Conservation (phyloP, 306 rosid genomes). For the Delonix regia region DNA sequence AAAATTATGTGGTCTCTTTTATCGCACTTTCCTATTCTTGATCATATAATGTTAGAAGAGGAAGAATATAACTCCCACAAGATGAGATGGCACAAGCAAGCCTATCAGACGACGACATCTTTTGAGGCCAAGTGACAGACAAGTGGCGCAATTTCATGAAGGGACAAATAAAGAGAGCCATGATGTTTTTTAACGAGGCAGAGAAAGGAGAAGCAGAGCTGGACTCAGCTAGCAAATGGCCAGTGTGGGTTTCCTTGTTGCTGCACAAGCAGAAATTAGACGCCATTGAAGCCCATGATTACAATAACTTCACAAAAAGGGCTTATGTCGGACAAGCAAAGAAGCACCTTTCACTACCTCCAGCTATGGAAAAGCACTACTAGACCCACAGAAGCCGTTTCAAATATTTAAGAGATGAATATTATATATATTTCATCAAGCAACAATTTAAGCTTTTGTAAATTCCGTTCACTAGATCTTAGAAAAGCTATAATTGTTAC, state of each 20-base stretch:
- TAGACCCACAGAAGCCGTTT: constrained; percentile 54
- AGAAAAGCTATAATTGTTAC: constrained; percentile 23
- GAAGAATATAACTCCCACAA: constrained; percentile 93
- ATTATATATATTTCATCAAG: constrained; percentile 9
- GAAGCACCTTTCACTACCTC: constrained; percentile 70
- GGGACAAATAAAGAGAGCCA: constrained; percentile 84
- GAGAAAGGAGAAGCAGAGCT: constrained; percentile 86
- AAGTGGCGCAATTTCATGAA: constrained; percentile 94
- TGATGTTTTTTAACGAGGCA: constrained; percentile 91
- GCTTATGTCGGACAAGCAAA: constrained; percentile 83
- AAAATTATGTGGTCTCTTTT: no score
- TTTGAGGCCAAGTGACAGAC: constrained; percentile 67
- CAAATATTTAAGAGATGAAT: constrained; percentile 47
- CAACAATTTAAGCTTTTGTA: constrained; percentile 28
- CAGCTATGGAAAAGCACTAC: constrained; percentile 74
- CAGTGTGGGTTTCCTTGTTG: constrained; percentile 85
- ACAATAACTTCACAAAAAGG: constrained; percentile 85
- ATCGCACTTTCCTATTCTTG: background rate
- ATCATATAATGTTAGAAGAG: constrained; percentile 77
- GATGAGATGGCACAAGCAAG: constrained; percentile 88
- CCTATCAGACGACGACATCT: constrained; percentile 82
- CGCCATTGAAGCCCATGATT: constrained; percentile 93
- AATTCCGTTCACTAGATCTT: constrained; percentile 25
- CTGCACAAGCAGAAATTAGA: constrained; percentile 83
- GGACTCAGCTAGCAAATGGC: constrained; percentile 88